Conservation (phyloP, 148 eudicot species). For the Oxyria digyna region DNA sequence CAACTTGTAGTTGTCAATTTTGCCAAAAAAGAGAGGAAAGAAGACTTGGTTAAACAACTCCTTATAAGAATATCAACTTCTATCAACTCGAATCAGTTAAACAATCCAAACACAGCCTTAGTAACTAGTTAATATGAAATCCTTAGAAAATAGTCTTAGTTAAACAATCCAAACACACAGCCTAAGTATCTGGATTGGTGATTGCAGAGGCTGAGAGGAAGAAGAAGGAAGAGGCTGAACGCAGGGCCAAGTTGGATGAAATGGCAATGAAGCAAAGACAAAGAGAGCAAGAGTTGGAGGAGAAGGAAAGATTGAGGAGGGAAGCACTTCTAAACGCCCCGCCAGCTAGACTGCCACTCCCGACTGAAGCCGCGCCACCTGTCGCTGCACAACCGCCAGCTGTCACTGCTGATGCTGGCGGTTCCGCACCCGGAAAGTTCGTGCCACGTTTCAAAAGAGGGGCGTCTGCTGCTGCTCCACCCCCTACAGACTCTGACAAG, state of each 20-base stretch:
- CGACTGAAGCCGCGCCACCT: constrained; percentile 21
- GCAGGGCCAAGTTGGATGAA: constrained; percentile 58
- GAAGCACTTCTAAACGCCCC: constrained; percentile 34
- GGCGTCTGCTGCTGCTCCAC: constrained; percentile 13
- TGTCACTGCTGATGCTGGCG: constrained; percentile 35
- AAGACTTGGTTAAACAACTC: no score
- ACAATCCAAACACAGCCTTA: no score
- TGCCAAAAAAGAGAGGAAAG: no score
- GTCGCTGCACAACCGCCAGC: constrained; percentile 16
- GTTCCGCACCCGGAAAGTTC: constrained; percentile 43
- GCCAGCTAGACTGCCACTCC: background rate
- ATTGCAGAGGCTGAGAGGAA: constrained; percentile 15
- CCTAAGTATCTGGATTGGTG: no score
- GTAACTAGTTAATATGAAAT: no score
- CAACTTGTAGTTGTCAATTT: no score
- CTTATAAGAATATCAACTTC: no score
- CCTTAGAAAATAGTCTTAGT: no score
- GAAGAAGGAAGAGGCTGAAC: constrained; percentile 73
- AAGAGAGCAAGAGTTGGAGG: constrained; percentile 75
- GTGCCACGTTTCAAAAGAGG: constrained; percentile 39
- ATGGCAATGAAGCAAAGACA: constrained; percentile 86
- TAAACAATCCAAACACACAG: no score
- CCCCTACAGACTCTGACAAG: constrained; percentile 39
- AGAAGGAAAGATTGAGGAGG: constrained; percentile 41
- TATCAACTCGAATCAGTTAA: no score